phyloP scores from a whole-genome alignment of 192 early-diverging fungal species.

The Chytriomyces hyalinus region DNA sequence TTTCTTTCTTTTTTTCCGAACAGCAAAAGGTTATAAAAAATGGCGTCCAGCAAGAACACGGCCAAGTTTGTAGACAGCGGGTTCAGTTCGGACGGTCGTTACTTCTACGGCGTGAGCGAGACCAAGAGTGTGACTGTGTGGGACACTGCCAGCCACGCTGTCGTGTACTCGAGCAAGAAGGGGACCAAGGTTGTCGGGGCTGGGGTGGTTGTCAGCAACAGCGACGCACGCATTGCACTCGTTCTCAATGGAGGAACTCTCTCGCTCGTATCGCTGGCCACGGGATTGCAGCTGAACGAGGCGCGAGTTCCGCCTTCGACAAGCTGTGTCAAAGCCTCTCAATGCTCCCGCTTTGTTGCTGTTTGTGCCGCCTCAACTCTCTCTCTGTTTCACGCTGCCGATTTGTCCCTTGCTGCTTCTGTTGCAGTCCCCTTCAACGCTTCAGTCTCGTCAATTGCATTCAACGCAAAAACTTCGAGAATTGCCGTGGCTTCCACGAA shows the following conservation, averaged over 20 bases:
- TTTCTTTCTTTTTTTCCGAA: no score
- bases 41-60: no score
- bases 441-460: background rate
- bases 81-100: background rate
- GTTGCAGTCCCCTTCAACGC: background rate
- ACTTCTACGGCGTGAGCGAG: background rate
- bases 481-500: background rate
- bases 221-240: background rate
- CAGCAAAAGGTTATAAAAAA: no score
- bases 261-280: background rate
- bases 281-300: no score
- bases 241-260: background rate
- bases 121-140: slow-evolving; percentile 1
- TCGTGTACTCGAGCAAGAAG: background rate
- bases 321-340: no score
- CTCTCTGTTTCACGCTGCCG: background rate
- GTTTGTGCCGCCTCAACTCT: background rate
- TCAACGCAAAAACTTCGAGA: background rate
- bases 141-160: background rate
- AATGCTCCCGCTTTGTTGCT: background rate
- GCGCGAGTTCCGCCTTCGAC: no score
- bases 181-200: background rate
- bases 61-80: background rate
- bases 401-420: background rate
- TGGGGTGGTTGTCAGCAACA: background rate